These are phyloP conservation scores for Vigna hirtella DNA, from an alignment of 306 rosid genomes.

Conservation along the genomic window DNA sequence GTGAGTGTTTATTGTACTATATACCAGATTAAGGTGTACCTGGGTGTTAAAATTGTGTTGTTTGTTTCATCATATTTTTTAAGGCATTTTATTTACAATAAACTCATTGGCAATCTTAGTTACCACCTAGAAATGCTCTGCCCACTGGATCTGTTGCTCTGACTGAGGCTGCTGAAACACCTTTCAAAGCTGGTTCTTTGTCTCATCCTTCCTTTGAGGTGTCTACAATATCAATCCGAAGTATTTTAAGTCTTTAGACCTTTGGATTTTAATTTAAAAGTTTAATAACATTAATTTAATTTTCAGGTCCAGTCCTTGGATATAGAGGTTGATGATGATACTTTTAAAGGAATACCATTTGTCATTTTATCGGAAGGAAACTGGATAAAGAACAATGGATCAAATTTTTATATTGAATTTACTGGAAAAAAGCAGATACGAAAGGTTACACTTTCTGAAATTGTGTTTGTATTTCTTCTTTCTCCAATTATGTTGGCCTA, in stretches of 20 bases:
- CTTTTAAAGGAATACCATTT: slow-evolving; percentile 82
- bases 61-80: slow-evolving; percentile 22
- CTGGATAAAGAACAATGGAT: slow-evolving; percentile 91
- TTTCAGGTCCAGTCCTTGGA: slow-evolving; percentile 83
- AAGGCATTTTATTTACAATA: slow-evolving; percentile 28
- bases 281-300: slow-evolving; percentile 35
- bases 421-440: slow-evolving; percentile 54
- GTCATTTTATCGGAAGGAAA: slow-evolving; percentile 71
- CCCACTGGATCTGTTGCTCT: slow-evolving; percentile 77
- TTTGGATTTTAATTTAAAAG: slow-evolving; percentile 36
- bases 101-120: slow-evolving; percentile 61
- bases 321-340: slow-evolving; percentile 67
- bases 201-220: slow-evolving; percentile 67
- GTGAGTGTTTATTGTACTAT: slow-evolving; percentile 60
- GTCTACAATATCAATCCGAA: slow-evolving; percentile 39
- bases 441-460: slow-evolving; percentile 66
- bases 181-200: slow-evolving; percentile 55
- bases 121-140: slow-evolving; percentile 71
- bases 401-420: slow-evolving; percentile 82
- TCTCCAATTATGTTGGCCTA: slow-evolving; percentile 31
- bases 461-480: slow-evolving; percentile 35
- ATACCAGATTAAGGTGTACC: neutral
- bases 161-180: slow-evolving; percentile 69
- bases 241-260: slow-evolving; percentile 39
- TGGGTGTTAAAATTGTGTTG: slow-evolving; percentile 34